A percentile compares a stretch with the other conserved stretches of the same genome.
These are phyloP conservation scores for Aspergillus chevalieri DNA, from an alignment of 2,329 filamentous ascomycete genomes.

Conservation along the genomic window DNA sequence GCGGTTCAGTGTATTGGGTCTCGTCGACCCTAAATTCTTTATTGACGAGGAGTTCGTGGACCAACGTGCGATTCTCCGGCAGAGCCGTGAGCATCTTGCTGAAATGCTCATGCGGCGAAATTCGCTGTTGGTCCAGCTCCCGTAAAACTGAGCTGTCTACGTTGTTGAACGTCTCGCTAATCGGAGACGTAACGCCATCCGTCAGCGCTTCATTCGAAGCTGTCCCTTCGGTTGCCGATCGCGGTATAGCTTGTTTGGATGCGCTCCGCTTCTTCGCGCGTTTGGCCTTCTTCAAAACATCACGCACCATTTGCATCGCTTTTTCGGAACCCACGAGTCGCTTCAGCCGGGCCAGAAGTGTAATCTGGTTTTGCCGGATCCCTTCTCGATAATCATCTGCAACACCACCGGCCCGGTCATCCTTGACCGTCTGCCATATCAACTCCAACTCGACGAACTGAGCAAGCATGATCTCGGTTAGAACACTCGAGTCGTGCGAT, in stretches of 20 bases:
- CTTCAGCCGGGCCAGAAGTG: conserved; percentile 57
- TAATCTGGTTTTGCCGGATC: conserved; percentile 61
- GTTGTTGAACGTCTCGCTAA: conserved; percentile 36
- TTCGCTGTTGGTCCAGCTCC: conserved; percentile 29
- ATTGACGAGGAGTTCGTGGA: conserved; percentile 60
- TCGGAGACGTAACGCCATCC: conserved; percentile 34
- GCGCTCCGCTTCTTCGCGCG: conserved; percentile 46
- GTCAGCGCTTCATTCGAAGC: conserved; percentile 28
- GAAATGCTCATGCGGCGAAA: conserved; percentile 37
- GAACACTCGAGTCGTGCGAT: conserved; percentile 54
- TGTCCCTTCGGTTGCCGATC: conserved; percentile 41
- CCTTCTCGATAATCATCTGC: conserved; percentile 59
- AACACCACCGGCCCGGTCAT: conserved; percentile 55
- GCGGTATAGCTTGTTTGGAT: conserved; percentile 52
- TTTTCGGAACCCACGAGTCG: conserved; percentile 56
- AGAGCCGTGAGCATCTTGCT: conserved; percentile 54
- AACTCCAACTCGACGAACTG: conserved; percentile 61
- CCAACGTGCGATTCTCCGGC: conserved; percentile 55
- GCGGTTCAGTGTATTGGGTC: conserved; percentile 42
- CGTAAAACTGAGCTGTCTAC: conserved; percentile 28
- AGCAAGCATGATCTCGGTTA: conserved; percentile 61
- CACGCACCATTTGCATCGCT: conserved; percentile 54
- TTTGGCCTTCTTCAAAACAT: conserved; percentile 55
- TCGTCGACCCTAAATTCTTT: conserved; percentile 57
- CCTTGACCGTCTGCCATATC: conserved; percentile 63